Evolutionary conservation across 2,329 filamentous ascomycete genomes (phyloP).

Genomic region (Fusarium lyarnte): DNA sequence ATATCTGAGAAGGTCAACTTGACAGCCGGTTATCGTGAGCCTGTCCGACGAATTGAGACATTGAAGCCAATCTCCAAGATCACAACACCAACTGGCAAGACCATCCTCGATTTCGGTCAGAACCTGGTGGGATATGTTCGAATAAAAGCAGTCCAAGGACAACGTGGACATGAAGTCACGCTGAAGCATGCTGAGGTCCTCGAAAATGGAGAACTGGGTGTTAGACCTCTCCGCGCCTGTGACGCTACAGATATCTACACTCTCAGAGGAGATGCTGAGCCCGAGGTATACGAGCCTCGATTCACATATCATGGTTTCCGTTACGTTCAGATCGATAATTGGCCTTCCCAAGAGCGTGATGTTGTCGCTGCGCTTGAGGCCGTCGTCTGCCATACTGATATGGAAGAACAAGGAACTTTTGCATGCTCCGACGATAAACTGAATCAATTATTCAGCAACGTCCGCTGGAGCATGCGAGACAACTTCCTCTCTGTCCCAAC

Average conservation of each 20-base stretch:
- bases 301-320: constrained; percentile 68
- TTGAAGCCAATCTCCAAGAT: constrained; percentile 46
- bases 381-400: constrained; percentile 61
- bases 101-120: constrained; percentile 64
- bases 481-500: constrained; percentile 68
- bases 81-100: constrained; percentile 53
- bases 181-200: constrained; percentile 65
- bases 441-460: constrained; percentile 65
- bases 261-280: constrained; percentile 22
- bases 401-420: constrained; percentile 61
- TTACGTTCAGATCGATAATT: constrained; percentile 59
- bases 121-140: constrained; percentile 64
- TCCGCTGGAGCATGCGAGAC: constrained; percentile 65
- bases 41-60: constrained; percentile 51
- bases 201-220: constrained; percentile 56
- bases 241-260: constrained; percentile 61
- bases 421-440: constrained; percentile 61
- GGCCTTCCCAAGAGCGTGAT: constrained; percentile 46
- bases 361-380: constrained; percentile 40
- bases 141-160: constrained; percentile 49
- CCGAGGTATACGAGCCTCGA: constrained; percentile 50
- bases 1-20: constrained; percentile 40
- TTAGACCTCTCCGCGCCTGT: constrained; percentile 54
- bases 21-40: constrained; percentile 54
- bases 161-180: constrained; percentile 52